Evolutionary conservation across 2,329 filamentous ascomycete species (phyloP), one percentile per base, ranked within the genome.

Genomic region (Aspergillus piperis): DNA sequence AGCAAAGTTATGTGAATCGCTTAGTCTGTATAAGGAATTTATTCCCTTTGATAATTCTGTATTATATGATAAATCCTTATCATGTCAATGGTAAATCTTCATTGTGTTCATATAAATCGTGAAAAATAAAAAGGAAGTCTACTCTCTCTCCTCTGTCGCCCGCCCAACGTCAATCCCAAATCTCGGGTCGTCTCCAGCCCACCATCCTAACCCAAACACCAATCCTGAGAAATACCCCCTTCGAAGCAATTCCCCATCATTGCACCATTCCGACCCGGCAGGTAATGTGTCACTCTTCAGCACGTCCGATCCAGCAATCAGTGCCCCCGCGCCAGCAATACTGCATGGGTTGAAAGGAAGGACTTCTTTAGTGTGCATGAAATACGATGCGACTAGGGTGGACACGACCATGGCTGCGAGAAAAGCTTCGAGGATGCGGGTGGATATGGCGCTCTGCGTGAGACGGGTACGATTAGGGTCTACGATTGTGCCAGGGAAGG

Each of bases 291-390:
- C 55, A 13, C 19, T 38, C 13, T 54, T 55, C 23, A 66, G 21
- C 42, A 68, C 54, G 11, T 59, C 52, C 3, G 70, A 70, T 3
- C 64, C 68, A 13, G 66, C 64, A 2, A 71, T 59, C 17, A 71
- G 41, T 13, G 60, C 68, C 6, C 66, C 66, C 11, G 66, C 62
- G 2, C 66, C 68, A 11, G 67, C 71, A 47, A 73, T 68, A 56
- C 65, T 71, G 44, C 60, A 64, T 13, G 70, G 70, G 36, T 71
- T 70, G 38, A 66, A 66, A 5, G 70, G 69, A 3, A 71, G 52
- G 5, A 71, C 52, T 11, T 61, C 25, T 21, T 63, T 61, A 3
- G 65, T 69, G 11, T 54, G 58, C 51, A 66, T 62, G 4, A 65
- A 39, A 7, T 23, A 60, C 3, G 58, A 54, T 13, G 63, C 57